Percentiles rank a stretch among this genome's conserved stretches.
Evolutionary conservation across 352 stramenopile species (phyloP).

Genomic region (Pythium volutum): DNA sequence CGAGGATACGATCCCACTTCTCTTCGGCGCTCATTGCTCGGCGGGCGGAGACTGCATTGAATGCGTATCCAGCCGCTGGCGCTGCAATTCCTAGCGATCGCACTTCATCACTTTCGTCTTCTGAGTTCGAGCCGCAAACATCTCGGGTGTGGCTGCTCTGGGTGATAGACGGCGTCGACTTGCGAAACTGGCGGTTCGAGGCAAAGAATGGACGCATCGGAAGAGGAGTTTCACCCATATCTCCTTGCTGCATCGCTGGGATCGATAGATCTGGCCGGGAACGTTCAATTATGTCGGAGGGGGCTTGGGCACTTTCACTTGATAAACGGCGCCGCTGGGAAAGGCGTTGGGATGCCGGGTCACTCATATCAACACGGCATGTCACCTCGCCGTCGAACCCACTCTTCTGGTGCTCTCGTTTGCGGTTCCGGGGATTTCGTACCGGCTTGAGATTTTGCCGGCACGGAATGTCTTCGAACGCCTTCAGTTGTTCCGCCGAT

Average conservation of each 20-base stretch:
- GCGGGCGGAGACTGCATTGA: constrained; percentile 17
- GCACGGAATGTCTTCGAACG: constrained; percentile 41
- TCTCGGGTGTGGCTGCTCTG: not conserved
- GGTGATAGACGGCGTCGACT: not conserved
- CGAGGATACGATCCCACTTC: constrained; percentile 76
- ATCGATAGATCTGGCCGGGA: too few species aligned
- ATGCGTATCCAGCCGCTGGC: not conserved
- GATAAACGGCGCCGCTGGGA: constrained; percentile 11
- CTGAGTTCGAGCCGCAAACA: not conserved
- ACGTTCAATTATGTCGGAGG: not conserved
- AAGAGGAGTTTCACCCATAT: not conserved
- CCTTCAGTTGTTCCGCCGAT: constrained; percentile 35
- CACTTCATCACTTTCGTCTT: constrained; percentile 14
- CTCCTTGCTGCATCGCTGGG: not conserved
- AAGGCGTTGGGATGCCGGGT: constrained; percentile 3
- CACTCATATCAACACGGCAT: constrained; percentile 39
- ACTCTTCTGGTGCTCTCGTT: constrained; percentile 51
- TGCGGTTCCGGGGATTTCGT: constrained; percentile 48
- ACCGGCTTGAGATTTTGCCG: constrained; percentile 44
- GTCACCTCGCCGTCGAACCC: constrained; percentile 69
- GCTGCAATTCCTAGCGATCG: not conserved
- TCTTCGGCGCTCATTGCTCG: constrained; percentile 39
- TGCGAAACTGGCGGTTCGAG: constrained; percentile 2
- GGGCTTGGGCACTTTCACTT: not conserved
- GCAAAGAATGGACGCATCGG: constrained; percentile 15